Evolutionary conservation across 1,284 basidiomycete genomes (phyloP).

Genomic region (Exsudoporus floridanus): DNA sequence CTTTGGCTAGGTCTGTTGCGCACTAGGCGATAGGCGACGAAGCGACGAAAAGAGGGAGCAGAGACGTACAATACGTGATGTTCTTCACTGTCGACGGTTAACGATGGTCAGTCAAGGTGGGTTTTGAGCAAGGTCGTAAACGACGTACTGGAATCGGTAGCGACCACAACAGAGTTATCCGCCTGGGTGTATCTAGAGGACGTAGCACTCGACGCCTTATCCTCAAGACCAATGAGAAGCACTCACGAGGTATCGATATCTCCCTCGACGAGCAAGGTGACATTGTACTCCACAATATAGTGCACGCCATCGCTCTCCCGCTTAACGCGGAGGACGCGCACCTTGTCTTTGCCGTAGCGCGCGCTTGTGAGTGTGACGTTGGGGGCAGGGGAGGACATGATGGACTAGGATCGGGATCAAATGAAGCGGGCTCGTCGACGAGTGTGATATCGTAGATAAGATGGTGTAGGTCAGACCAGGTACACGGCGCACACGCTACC

Average conservation of each 20-base stretch:
- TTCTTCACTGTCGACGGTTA: conserved; percentile 71
- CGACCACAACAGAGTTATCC: conserved; percentile 82
- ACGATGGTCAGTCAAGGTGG: not conserved
- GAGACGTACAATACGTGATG: conserved; percentile 76
- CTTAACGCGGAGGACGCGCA: conserved; percentile 84
- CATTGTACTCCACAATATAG: conserved; percentile 79
- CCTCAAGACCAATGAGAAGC: not conserved
- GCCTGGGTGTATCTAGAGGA: conserved; percentile 70
- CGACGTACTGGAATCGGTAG: conserved; percentile 81
- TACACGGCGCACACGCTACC: not conserved
- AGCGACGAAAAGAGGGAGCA: not conserved
- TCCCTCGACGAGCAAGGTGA: conserved; percentile 78
- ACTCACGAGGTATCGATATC: conserved; percentile 68
- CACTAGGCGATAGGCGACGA: not conserved
- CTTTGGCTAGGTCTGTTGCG: conserved; percentile 77
- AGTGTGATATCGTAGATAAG: not conserved
- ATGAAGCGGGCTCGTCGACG: not conserved
- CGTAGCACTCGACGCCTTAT: not conserved
- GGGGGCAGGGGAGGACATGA: conserved; percentile 14
- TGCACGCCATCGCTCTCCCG: conserved; percentile 61
- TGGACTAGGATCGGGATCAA: not conserved
- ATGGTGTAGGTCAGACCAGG: not conserved
- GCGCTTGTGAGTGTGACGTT: conserved; percentile 45
- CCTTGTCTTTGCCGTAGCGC: conserved; percentile 84
- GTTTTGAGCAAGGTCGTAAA: not conserved